These are phyloP conservation scores for Lasiodiplodia citricola DNA, from an alignment of 2,329 filamentous ascomycete genomes.

Conservation along the genomic window DNA sequence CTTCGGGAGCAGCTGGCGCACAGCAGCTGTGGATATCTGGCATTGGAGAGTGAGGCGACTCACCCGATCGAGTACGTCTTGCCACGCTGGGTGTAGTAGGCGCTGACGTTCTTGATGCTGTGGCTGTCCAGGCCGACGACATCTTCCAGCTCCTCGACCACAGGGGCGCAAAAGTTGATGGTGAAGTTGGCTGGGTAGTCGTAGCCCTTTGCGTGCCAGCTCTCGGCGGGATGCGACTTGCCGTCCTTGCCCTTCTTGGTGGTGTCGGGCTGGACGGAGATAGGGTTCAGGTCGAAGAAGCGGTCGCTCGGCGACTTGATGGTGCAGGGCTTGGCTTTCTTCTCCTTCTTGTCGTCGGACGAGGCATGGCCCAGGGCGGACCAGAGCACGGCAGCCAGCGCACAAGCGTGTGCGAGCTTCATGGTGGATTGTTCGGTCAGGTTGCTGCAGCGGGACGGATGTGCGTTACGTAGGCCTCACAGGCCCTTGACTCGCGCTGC, in stretches of 20 bases:
- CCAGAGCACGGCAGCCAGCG: conserved; percentile 40
- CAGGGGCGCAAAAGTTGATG: conserved; percentile 78
- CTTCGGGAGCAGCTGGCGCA: neutral
- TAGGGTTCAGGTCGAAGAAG: conserved; percentile 67
- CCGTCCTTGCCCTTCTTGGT: conserved; percentile 47
- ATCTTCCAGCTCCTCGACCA: conserved; percentile 69
- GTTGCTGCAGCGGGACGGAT: neutral
- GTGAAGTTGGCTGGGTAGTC: conserved; percentile 85
- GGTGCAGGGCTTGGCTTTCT: conserved; percentile 63
- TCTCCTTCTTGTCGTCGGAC: conserved; percentile 48
- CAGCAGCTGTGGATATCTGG: neutral
- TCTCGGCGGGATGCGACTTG: conserved; percentile 63
- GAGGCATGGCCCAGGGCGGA: conserved; percentile 42
- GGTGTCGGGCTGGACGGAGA: conserved; percentile 56
- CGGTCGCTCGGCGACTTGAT: conserved; percentile 65
- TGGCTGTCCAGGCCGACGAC: conserved; percentile 68
- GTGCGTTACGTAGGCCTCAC: conserved; percentile 25
- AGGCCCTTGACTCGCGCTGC: conserved; percentile 16
- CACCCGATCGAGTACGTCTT: conserved; percentile 78
- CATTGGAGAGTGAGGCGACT: conserved; percentile 38
- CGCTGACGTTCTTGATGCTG: conserved; percentile 75
- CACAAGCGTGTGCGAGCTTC: conserved; percentile 36
- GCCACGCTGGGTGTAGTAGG: conserved; percentile 71
- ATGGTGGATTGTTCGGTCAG: conserved; percentile 29
- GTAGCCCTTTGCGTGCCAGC: conserved; percentile 70